These are phyloP conservation scores for Chalciporus pseudorubinellus DNA, from an alignment of 768 basidiomycete species.

Conservation along the genomic window DNA sequence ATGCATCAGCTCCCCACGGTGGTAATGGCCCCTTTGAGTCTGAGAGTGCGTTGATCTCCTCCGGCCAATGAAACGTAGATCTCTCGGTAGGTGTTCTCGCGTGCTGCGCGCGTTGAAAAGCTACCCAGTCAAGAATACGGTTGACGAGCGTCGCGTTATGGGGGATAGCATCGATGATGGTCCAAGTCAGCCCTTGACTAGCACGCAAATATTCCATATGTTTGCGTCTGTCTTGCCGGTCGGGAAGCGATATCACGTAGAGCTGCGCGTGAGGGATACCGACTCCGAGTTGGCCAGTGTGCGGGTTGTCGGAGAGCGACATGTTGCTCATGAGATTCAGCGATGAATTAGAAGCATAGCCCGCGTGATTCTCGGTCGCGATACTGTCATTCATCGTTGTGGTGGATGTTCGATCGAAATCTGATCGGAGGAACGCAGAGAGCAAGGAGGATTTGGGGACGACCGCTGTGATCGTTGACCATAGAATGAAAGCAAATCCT, in stretches of 20 bases:
- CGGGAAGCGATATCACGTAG: slow-evolving; percentile 60
- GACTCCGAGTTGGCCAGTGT: slow-evolving; percentile 19
- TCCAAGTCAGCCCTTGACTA: slow-evolving; percentile 50
- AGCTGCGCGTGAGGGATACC: slow-evolving; percentile 40
- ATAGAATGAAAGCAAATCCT: slow-evolving; percentile 18
- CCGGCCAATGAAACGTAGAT: slow-evolving; percentile 40
- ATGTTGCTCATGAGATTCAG: background rate
- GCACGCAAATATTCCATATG: slow-evolving; percentile 57
- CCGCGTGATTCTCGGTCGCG: background rate
- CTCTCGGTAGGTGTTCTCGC: background rate
- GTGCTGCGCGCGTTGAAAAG: slow-evolving; percentile 3
- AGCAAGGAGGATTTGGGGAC: slow-evolving; percentile 12
- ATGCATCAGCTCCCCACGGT: slow-evolving; percentile 22
- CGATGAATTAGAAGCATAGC: background rate
- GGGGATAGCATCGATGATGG: slow-evolving; percentile 49
- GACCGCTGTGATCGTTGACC: slow-evolving; percentile 14
- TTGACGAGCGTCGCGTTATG: slow-evolving; percentile 38
- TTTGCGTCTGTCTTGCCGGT: slow-evolving; percentile 50
- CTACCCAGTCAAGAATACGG: slow-evolving; percentile 45
- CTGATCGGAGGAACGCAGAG: slow-evolving; percentile 13
- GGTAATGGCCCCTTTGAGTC: slow-evolving; percentile 6
- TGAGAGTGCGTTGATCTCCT: slow-evolving; percentile 31
- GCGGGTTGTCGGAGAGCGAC: background rate
- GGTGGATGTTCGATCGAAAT: slow-evolving; percentile 10
- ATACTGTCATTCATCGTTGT: background rate